Evolutionary conservation across 169 alveolate species (phyloP), one percentile per base, ranked within the genome.

Genomic region (Babesia divergens): DNA sequence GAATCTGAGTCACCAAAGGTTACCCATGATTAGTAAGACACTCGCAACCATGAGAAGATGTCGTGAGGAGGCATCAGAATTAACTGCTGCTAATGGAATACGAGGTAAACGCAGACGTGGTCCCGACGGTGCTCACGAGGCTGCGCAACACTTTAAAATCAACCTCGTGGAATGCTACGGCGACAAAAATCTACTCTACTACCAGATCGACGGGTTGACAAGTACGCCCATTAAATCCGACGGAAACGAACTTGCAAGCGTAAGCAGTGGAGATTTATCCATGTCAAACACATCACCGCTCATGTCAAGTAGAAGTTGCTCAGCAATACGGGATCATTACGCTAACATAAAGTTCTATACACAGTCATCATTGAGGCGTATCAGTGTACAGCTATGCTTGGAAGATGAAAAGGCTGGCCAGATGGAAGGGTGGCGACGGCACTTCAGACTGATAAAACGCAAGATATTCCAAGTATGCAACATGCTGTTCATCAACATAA

Each of bases 401-500:
- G 13, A 32, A 5, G 62, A 47, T n/a, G 55, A 46, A 32, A 34
- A 0, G 14, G 28, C 76, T 9, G 32, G 32, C 29, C 24, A 16
- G 47, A 53, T 54, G 54, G 9, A 13, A 3, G 20, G 59, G 50
- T 70, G 82, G 82, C 43, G 62, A 11, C 40, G 35, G 11, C 72
- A 50, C 18, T 70, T 13, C 60, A 55, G 34, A 29, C 32, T 20
- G 66, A 7, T 53, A 16, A 70, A 70, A 31, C 18, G 44, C n/a
- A 34, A 52, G 34, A 70, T 70, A 6, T 70, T 70, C 62, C 60
- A 59, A 59, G 82, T 70, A 34, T 70, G 82, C 72, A 55, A 70
- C 51, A 3, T 70, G 44, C 65, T 70, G 13, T 50, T 50, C 51
- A 59, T 70, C 31, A 70, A 70, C 54, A 54, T 70, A 31, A 54